Base-by-base conservation (phyloP, 148 eudicot species). In the Rhododendron williamsianum region DNA sequence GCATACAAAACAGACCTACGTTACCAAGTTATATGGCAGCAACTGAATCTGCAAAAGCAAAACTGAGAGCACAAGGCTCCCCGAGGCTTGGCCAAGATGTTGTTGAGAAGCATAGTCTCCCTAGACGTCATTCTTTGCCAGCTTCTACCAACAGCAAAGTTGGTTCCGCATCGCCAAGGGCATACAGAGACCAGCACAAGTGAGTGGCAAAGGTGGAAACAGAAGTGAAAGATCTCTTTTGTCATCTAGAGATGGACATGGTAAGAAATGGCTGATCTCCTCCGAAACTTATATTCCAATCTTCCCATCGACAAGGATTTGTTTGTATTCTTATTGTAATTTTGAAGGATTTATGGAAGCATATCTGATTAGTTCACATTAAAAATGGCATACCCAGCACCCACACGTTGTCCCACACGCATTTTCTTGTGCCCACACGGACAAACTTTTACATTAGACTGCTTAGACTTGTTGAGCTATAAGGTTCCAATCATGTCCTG, bases 181-280 rank as follows among this genome's bases (percentile, higher is more conserved):
- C 90, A n/a, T 41, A 5, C 45, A 41, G 45, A 41, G 45, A 6
- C 83, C 92, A 63, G 60, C 86, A 73, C 89, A 90, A 84, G 89
- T 86, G 30, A 85, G 90, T 76, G 90, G 89, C 83, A 92, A 92
- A 86, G 83, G 89, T 5, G 93, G 91, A 73, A 91, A 63, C 82
- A 89, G 84, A 86, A 85, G 78, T 82, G 92, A 92, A 30, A 91
- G 86, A 84, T 90, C 91, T 89, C 71, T 85, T 83, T 86, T 85
- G 80, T 87, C 92, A 60, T 90, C 93, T 27, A 89, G 82, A 83
- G 92, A 92, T 78, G 91, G 89, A 65, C 90, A 80, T 82, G 93
- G 93, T 92, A 90, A 87, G 88, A 58, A 18, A n/a, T 18, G 12
- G 6, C 45, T 41, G 5, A 30, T 80, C 65, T 63, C 52, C 30